Conservation (phyloP, 768 basidiomycete species). For the Tylopilus rubrobrunneus region DNA sequence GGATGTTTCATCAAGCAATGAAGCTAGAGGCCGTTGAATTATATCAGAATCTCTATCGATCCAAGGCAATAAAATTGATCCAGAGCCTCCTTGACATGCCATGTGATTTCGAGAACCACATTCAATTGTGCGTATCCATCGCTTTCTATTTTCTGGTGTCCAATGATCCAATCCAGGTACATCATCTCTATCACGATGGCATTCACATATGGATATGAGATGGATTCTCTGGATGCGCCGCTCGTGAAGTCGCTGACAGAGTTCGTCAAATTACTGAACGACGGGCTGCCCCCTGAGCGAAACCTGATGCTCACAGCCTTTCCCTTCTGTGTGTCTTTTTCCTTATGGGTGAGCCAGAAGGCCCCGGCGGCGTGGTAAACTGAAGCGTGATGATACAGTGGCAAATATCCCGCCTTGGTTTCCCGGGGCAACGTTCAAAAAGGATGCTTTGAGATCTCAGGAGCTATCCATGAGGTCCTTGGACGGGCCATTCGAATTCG, state of each 20-base stretch:
- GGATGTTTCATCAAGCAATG: conserved; percentile 27
- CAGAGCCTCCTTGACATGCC: conserved; percentile 21
- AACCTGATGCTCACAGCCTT: conserved; percentile 26
- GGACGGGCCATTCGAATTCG: conserved; percentile 29
- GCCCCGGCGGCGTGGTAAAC: not conserved
- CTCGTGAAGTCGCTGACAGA: conserved; percentile 26
- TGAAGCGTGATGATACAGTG: conserved; percentile 17
- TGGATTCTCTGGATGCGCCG: conserved; percentile 23
- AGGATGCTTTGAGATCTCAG: conserved; percentile 24
- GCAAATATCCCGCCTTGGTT: conserved; percentile 28
- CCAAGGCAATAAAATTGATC: conserved; percentile 19
- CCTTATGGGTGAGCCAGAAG: not conserved
- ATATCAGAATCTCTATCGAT: conserved; percentile 22
- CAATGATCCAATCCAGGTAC: conserved; percentile 15
- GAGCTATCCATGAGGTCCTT: conserved; percentile 22
- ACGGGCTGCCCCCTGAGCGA: conserved; percentile 24
- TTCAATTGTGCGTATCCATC: conserved; percentile 17
- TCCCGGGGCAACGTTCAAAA: conserved; percentile 28
- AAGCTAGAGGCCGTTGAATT: conserved; percentile 15
- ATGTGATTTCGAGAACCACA: conserved; percentile 22
- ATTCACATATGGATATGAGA: conserved; percentile 29
- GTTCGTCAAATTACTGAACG: conserved; percentile 19
- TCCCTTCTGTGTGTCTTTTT: conserved; percentile 24
- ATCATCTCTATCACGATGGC: conserved; percentile 31
- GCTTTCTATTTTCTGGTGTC: not conserved